These are phyloP conservation scores for Fusarium keratoplasticum DNA, from an alignment of 2,329 filamentous ascomycete genomes.

Conservation along the genomic window DNA sequence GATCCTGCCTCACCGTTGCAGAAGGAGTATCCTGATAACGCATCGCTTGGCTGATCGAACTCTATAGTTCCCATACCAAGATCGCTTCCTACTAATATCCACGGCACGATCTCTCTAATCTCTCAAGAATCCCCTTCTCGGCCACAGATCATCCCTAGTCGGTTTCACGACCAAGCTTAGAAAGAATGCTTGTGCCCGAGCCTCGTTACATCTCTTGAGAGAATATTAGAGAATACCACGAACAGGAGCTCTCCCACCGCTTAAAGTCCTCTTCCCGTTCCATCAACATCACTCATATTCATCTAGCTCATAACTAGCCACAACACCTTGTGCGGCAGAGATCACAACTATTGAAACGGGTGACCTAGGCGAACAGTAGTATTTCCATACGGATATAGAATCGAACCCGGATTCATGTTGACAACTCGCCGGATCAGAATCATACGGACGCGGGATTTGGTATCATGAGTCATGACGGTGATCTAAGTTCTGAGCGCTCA, in stretches of 20 bases:
- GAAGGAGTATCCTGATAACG: neutral
- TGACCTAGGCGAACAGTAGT: too few relatives aligned
- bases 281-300: neutral
- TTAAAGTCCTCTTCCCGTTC: neutral
- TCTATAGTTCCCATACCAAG: neutral
- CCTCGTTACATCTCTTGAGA: neutral
- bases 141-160: neutral
- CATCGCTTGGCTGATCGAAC: neutral
- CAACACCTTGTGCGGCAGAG: neutral
- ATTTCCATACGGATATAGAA: neutral
- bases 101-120: fast-evolving
- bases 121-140: neutral
- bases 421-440: neutral
- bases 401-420: neutral
- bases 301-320: neutral
- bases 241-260: neutral
- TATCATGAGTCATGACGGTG: neutral
- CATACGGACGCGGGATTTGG: neutral
- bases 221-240: neutral
- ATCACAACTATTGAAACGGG: neutral
- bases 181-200: neutral
- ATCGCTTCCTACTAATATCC: neutral
- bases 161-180: neutral
- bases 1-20: neutral
- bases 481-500: neutral